phyloP scores from a whole-genome alignment of 1,284 basidiomycete genomes.

The Cutaneotrichosporon spelunceum region DNA sequence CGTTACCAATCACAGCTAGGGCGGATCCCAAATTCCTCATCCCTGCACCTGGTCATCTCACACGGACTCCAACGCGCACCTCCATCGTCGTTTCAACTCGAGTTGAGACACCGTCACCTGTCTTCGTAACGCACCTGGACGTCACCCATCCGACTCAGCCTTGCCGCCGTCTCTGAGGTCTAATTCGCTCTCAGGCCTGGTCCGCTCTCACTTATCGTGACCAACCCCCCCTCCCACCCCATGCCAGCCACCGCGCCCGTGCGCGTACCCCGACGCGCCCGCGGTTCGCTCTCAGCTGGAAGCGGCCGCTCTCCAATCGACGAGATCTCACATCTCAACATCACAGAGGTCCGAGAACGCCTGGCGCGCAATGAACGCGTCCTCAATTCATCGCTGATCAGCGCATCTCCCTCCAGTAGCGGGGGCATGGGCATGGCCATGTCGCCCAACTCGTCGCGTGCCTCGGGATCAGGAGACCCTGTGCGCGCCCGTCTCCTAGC shows the following conservation, averaged over 20 bases:
- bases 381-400: conserved; percentile 32
- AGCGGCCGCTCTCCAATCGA: conserved; percentile 17
- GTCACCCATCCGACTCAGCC: no score
- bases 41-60: no score
- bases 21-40: no score
- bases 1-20: no score
- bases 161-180: no score
- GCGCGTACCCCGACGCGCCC: conserved; percentile 3
- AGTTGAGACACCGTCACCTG: no score
- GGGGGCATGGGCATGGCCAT: background rate
- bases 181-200: no score
- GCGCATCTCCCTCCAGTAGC: conserved; percentile 12
- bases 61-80: no score
- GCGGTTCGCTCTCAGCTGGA: background rate
- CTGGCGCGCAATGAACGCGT: conserved; percentile 43
- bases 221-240: background rate
- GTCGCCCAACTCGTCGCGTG: background rate
- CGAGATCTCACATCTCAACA: conserved; percentile 35
- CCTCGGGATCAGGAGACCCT: conserved; percentile 25
- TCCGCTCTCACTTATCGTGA: no score
- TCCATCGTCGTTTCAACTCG: no score
- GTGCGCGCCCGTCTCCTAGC: conserved; percentile 35
- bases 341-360: conserved; percentile 39
- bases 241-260: conserved; percentile 8
- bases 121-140: no score